Conservation (phyloP, 441 rosid genomes). For the Brassica balearica region DNA sequence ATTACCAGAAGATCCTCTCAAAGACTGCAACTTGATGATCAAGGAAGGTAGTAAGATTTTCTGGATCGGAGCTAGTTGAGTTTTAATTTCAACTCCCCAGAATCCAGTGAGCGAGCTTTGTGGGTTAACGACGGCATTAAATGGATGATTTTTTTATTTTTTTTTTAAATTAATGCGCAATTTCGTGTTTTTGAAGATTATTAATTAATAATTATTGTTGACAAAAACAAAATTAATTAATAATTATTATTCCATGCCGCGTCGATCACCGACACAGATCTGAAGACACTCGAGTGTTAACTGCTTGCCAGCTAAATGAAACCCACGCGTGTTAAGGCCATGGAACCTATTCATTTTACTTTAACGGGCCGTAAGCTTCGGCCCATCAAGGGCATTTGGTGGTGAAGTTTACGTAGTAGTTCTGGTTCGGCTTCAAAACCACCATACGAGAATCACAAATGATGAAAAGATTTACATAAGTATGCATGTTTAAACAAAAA, state of each 20-base stretch:
- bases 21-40: constrained; percentile 27
- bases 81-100: neutral
- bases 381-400: neutral
- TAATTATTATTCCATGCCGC: constrained; percentile 3
- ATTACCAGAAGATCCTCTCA: constrained; percentile 22
- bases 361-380: neutral
- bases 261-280: constrained; percentile 42
- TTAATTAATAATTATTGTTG: neutral
- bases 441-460: too few species aligned
- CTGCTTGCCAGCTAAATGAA: neutral
- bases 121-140: neutral
- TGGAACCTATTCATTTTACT: neutral
- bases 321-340: neutral
- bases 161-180: neutral
- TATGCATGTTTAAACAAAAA: neutral
- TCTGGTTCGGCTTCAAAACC: too few species aligned
- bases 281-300: neutral
- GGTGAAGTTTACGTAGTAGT: too few species aligned
- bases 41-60: neutral
- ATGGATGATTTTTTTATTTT: neutral
- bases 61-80: constrained; percentile 13
- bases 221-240: too few species aligned
- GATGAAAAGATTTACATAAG: neutral
- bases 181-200: constrained; percentile 7
- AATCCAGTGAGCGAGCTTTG: constrained; percentile 25